Evolutionary conservation across 176 grass and related monocot species (phyloP).

Genomic region (Aegilops longissima): DNA sequence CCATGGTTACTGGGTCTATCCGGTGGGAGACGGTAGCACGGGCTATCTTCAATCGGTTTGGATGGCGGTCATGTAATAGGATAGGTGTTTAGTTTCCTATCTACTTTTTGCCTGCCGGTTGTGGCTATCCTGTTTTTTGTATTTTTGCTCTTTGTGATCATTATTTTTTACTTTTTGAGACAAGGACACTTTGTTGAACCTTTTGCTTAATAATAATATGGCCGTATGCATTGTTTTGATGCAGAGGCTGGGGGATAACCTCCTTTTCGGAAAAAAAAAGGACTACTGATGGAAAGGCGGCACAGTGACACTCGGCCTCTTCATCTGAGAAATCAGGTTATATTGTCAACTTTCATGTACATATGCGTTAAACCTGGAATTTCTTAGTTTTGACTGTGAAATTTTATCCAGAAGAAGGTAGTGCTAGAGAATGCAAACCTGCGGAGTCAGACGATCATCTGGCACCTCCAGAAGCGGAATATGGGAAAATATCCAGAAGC

Average conservation of each 20-base stretch:
- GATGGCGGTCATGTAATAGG: no score
- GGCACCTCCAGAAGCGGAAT: not conserved
- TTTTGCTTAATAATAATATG: no score
- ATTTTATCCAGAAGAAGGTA: not conserved
- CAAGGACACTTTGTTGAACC: no score
- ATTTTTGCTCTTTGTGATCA: no score
- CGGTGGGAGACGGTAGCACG: no score
- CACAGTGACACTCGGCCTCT: not conserved
- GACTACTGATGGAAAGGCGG: not conserved
- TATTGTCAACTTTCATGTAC: not conserved
- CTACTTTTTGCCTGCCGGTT: no score
- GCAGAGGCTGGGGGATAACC: no score
- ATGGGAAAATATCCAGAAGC: not conserved
- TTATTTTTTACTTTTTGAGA: no score
- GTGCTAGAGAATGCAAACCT: not conserved
- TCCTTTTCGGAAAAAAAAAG: not conserved
- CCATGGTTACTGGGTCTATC: not conserved
- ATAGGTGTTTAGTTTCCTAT: no score
- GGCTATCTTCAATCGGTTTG: no score
- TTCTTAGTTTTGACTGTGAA: not conserved
- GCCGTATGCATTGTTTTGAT: no score
- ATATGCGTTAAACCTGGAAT: not conserved
- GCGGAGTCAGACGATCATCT: not conserved
- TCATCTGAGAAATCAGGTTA: conserved; percentile 22
- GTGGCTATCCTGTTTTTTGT: no score